Evolutionary conservation across 176 grass and related monocot species (phyloP).

Genomic region (Tuctoria greenei): DNA sequence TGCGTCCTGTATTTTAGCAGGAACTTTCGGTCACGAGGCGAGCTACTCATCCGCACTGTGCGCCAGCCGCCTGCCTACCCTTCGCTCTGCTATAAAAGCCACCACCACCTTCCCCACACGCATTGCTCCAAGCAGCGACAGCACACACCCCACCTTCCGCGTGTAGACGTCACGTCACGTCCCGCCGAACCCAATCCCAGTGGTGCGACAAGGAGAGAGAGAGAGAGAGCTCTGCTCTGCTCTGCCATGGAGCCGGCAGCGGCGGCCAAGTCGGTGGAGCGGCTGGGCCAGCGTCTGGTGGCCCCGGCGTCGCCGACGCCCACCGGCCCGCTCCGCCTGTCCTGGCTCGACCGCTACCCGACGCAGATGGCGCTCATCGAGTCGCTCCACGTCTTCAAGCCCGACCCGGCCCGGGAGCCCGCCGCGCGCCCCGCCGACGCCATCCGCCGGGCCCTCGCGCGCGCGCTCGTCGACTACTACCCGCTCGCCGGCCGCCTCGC

Average conservation of each 20-base stretch:
- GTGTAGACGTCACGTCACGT: neutral
- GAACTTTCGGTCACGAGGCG: no score
- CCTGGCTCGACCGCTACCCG: conserved; percentile 94
- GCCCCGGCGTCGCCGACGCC: conserved; percentile 58
- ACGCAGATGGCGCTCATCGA: conserved; percentile 98
- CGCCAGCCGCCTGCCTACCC: neutral
- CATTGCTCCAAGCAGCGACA: conserved; percentile 14
- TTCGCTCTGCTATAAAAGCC: conserved; percentile 18
- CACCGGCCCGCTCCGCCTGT: conserved; percentile 49
- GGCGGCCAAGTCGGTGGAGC: conserved; percentile 53
- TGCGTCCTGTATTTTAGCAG: no score
- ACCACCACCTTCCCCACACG: neutral
- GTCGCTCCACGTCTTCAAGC: conserved; percentile 88
- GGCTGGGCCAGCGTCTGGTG: conserved; percentile 67
- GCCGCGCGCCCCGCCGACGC: conserved; percentile 17
- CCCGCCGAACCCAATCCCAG: neutral
- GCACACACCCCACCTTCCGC: conserved; percentile 11
- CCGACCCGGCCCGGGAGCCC: conserved; percentile 31
- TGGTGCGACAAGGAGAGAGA: neutral
- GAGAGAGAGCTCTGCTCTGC: no score
- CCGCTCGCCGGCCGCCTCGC: conserved; percentile 74
- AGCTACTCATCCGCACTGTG: no score
- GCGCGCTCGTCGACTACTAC: conserved; percentile 75
- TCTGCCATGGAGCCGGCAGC: neutral
- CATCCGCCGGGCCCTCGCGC: conserved; percentile 51